A percentile compares a stretch with the other conserved stretches of the same genome.
Evolutionary conservation across 768 basidiomycete species (phyloP).

Genomic region (Auricularia cornea): DNA sequence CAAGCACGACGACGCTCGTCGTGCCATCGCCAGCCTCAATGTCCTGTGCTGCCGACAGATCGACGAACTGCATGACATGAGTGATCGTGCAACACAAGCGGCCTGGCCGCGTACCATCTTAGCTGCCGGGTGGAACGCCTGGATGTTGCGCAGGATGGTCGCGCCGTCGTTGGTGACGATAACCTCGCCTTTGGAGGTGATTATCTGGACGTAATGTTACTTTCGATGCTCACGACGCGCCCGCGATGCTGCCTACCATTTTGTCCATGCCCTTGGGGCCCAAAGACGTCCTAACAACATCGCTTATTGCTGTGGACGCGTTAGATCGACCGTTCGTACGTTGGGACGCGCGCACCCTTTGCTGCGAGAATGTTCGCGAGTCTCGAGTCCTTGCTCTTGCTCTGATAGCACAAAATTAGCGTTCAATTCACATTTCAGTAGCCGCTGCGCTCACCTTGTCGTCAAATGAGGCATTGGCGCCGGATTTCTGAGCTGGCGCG

Average conservation of each 20-base stretch:
- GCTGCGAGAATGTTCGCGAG: constrained; percentile 97
- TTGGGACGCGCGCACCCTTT: constrained; percentile 52
- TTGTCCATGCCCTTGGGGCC: constrained; percentile 99
- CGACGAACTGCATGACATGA: constrained; percentile 63
- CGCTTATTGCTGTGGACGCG: constrained; percentile 70
- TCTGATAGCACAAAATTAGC: constrained; percentile 48
- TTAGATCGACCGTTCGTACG: neutral
- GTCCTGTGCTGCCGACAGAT: constrained; percentile 96
- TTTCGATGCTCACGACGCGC: neutral
- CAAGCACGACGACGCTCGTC: constrained; percentile 93
- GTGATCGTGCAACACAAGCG: neutral
- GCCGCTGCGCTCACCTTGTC: constrained; percentile 84
- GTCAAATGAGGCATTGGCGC: constrained; percentile 73
- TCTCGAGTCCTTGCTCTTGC: constrained; percentile 97
- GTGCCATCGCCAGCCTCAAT: constrained; percentile 98
- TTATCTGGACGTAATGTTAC: constrained; percentile 51
- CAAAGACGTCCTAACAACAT: constrained; percentile 92
- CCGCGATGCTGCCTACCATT: constrained; percentile 51
- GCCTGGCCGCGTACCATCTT: constrained; percentile 93
- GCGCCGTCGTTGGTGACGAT: constrained; percentile 99
- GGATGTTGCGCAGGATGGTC: constrained; percentile 91
- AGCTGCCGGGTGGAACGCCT: constrained; percentile 94
- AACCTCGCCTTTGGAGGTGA: constrained; percentile 92
- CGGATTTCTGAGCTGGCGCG: constrained; percentile 29
- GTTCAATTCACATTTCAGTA: no score